phyloP scores from a whole-genome alignment of 345 rosid genomes.

The Aquilaria sinensis region DNA sequence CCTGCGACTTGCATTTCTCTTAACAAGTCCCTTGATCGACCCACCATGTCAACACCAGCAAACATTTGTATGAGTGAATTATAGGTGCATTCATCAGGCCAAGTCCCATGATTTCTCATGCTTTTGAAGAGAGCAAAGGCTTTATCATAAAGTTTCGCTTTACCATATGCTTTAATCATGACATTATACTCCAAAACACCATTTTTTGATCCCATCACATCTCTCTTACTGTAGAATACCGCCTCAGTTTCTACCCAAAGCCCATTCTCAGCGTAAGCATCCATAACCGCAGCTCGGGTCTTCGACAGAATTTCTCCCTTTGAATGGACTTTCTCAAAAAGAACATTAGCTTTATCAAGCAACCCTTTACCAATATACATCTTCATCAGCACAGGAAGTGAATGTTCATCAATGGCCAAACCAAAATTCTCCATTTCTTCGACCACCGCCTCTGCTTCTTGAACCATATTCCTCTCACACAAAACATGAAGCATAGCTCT shows the following conservation, averaged over 20 bases:
- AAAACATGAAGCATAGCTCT: constrained; percentile 70
- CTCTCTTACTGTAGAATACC: constrained; percentile 50
- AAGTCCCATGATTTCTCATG: constrained; percentile 81
- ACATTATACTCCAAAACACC: constrained; percentile 72
- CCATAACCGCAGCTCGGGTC: constrained; percentile 60
- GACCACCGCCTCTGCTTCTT: constrained; percentile 56
- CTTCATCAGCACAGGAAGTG: constrained; percentile 67
- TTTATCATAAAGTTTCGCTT: constrained; percentile 68
- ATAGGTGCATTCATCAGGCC: constrained; percentile 88
- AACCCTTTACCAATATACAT: constrained; percentile 60
- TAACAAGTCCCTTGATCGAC: constrained; percentile 59
- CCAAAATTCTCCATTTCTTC: constrained; percentile 52
- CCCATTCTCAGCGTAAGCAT: constrained; percentile 74
- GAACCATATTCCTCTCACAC: constrained; percentile 62
- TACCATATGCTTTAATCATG: constrained; percentile 94
- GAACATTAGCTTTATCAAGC: constrained; percentile 36
- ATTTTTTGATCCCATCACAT: constrained; percentile 35
- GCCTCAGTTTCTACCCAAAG: constrained; percentile 81
- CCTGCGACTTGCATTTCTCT: constrained; percentile 65
- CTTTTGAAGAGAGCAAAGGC: constrained; percentile 65
- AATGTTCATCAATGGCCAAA: constrained; percentile 53
- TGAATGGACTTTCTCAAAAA: constrained; percentile 41
- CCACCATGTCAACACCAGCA: constrained; percentile 63
- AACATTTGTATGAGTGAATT: constrained; percentile 83
- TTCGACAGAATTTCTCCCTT: constrained; percentile 46